phyloP scores from a whole-genome alignment of 257 asterid genomes.

The Solanum sejunctum region DNA sequence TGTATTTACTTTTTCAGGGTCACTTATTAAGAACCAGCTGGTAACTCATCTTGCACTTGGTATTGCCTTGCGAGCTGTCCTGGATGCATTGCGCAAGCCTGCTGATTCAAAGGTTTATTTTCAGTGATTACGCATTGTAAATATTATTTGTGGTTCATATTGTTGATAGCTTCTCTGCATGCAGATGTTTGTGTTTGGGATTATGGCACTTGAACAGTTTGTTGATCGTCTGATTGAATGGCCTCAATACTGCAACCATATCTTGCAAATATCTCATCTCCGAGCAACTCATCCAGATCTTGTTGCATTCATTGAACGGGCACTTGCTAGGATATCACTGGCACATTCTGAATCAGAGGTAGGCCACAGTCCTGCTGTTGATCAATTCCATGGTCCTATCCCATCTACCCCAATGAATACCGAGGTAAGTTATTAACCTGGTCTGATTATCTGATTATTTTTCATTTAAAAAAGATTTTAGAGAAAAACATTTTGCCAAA shows the following conservation, averaged over 20 bases:
- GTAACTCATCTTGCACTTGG: conserved; percentile 89
- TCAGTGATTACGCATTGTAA: background rate
- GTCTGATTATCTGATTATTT: background rate
- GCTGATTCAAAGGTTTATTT: conserved; percentile 71
- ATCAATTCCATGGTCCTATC: conserved; percentile 36
- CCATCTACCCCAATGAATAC: conserved; percentile 35
- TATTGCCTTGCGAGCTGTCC: conserved; percentile 84
- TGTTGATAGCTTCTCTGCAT: conserved; percentile 9
- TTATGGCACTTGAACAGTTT: conserved; percentile 83
- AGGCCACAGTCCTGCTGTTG: conserved; percentile 33
- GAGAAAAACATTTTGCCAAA: background rate
- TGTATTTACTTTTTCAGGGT: conserved; percentile 38
- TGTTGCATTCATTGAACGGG: conserved; percentile 56
- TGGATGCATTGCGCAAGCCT: conserved; percentile 93
- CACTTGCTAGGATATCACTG: conserved; percentile 57
- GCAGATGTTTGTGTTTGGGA: conserved; percentile 96
- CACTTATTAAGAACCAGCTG: conserved; percentile 87
- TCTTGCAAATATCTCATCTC: conserved; percentile 85
- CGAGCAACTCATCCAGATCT: conserved; percentile 69
- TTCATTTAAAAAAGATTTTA: background rate
- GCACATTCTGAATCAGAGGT: conserved; percentile 58
- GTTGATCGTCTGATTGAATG: conserved; percentile 90
- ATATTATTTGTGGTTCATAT: conserved; percentile 1
- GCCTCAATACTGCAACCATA: conserved; percentile 98
- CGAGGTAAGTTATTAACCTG: conserved; percentile 33